Conservation (phyloP, 192 early-diverging fungal species). For the Dissophora ornata region DNA sequence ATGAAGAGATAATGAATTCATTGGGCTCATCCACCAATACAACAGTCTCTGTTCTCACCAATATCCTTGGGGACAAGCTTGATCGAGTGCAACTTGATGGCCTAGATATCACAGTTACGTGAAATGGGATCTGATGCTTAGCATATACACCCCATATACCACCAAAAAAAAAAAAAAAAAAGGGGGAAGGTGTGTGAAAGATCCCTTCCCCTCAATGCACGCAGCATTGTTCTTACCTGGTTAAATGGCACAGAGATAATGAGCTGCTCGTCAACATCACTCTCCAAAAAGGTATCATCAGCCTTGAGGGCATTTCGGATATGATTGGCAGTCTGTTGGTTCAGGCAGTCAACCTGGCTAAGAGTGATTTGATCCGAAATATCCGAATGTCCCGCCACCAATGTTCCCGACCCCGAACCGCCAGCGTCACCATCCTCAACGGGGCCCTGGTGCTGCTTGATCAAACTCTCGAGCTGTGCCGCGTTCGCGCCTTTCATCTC, state of each 20-base stretch:
- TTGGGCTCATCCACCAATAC: no score
- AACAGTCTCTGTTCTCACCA: constrained; percentile 18
- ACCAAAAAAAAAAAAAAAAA: constrained; percentile 38
- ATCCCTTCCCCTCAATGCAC: not conserved
- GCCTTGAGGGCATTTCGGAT: constrained; percentile 82
- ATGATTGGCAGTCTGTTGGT: constrained; percentile 82
- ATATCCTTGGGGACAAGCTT: constrained; percentile 65
- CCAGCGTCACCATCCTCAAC: constrained; percentile 41
- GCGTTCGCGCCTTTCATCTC: constrained; percentile 88
- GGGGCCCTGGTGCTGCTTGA: constrained; percentile 73
- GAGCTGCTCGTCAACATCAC: constrained; percentile 96
- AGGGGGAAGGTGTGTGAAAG: not conserved
- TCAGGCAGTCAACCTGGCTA: constrained; percentile 86
- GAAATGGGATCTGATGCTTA: not conserved
- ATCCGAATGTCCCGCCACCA: constrained; percentile 65
- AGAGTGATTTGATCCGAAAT: constrained; percentile 71
- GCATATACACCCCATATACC: not conserved
- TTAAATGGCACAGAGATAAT: constrained; percentile 90
- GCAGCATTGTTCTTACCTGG: constrained; percentile 64
- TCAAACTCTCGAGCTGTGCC: constrained; percentile 70
- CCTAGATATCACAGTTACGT: constrained; percentile 9
- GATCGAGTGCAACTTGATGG: constrained; percentile 78
- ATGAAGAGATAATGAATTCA: not conserved
- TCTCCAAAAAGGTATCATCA: constrained; percentile 79
- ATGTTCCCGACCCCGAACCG: constrained; percentile 27